Percentiles rank a stretch among this genome's conserved stretches.
Evolutionary conservation across 2,329 filamentous ascomycete genomes (phyloP).

Genomic region (Boeremia exigua): DNA sequence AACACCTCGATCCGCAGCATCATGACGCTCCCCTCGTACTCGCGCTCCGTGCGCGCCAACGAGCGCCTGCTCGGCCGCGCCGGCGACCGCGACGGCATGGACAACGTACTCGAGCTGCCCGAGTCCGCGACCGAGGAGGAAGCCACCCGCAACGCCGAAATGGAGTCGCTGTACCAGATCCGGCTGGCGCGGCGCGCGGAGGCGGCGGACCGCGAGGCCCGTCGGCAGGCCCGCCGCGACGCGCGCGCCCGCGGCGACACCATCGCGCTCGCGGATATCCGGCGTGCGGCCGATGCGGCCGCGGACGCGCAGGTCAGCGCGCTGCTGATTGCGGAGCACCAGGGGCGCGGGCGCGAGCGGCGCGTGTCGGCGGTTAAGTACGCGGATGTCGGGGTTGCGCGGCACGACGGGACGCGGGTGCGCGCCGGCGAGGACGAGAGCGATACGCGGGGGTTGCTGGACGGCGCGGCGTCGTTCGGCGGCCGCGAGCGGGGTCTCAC

Average conservation of each 20-base stretch:
- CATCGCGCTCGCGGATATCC: constrained; percentile 67
- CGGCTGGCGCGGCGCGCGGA: constrained; percentile 77
- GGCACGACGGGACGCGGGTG: constrained; percentile 77
- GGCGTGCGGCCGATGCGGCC: constrained; percentile 57
- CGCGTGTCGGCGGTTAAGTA: constrained; percentile 79
- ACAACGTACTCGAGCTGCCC: constrained; percentile 85
- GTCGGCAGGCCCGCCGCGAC: constrained; percentile 72
- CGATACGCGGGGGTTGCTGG: constrained; percentile 73
- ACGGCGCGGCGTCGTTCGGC: constrained; percentile 71
- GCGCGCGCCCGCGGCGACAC: constrained; percentile 74
- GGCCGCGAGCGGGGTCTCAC: constrained; percentile 32
- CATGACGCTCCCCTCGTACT: constrained; percentile 90
- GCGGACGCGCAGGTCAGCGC: constrained; percentile 50
- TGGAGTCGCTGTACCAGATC: constrained; percentile 92
- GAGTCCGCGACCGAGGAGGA: constrained; percentile 82
- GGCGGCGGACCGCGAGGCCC: constrained; percentile 76
- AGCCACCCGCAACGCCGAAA: constrained; percentile 79
- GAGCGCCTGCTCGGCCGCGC: constrained; percentile 87
- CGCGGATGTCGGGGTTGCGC: constrained; percentile 74
- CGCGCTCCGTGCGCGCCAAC: constrained; percentile 71
- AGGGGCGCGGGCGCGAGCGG: constrained; percentile 66
- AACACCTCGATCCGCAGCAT: constrained; percentile 90
- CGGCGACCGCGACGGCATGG: constrained; percentile 89
- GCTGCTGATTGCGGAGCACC: constrained; percentile 64
- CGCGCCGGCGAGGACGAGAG: constrained; percentile 76